Percentiles rank a stretch among this genome's conserved stretches.
phyloP scores from a whole-genome alignment of 2,329 filamentous ascomycete species.

The Ophiosphaerella korrae region DNA sequence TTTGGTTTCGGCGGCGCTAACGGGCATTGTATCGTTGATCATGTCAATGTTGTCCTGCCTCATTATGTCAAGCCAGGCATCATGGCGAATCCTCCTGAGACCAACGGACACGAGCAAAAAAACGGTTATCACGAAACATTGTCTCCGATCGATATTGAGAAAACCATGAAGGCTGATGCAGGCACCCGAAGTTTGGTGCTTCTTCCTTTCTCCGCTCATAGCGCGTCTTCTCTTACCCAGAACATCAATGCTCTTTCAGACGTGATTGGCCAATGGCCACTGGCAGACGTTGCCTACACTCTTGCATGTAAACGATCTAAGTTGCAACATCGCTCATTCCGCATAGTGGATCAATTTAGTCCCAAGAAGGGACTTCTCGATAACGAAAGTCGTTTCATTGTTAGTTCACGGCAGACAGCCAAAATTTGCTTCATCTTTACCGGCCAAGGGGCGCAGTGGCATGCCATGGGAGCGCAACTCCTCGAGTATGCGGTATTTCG shows the following conservation, averaged over 20 bases:
- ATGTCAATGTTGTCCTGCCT: not conserved
- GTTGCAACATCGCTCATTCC: slow-evolving; percentile 5
- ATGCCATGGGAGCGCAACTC: slow-evolving; percentile 24
- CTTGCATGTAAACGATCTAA: slow-evolving; percentile 4
- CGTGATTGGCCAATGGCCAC: not conserved
- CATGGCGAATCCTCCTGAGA: too few relatives aligned
- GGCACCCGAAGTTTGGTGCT: not conserved
- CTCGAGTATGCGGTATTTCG: slow-evolving; percentile 8
- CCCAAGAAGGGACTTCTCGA: too few relatives aligned
- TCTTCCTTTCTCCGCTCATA: slow-evolving; percentile 11
- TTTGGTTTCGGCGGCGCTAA: slow-evolving; percentile 20
- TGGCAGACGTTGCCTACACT: slow-evolving; percentile 12
- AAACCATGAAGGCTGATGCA: not conserved
- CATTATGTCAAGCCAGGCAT: not conserved
- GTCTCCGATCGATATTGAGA: too few relatives aligned
- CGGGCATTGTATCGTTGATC: slow-evolving; percentile 15
- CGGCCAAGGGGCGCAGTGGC: slow-evolving; percentile 38
- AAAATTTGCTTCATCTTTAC: slow-evolving; percentile 33
- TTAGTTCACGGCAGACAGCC: too few relatives aligned
- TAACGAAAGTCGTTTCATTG: too few relatives aligned
- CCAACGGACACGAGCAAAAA: too few relatives aligned
- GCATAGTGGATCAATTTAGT: not conserved
- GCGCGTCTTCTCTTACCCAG: slow-evolving; percentile 1
- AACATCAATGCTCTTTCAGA: slow-evolving; percentile 1
- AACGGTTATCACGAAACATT: too few relatives aligned